A percentile compares a stretch with the other conserved stretches of the same genome.
These are phyloP conservation scores for Cyclotella baltica DNA, from an alignment of 108 stramenopile genomes.

Conservation along the genomic window DNA sequence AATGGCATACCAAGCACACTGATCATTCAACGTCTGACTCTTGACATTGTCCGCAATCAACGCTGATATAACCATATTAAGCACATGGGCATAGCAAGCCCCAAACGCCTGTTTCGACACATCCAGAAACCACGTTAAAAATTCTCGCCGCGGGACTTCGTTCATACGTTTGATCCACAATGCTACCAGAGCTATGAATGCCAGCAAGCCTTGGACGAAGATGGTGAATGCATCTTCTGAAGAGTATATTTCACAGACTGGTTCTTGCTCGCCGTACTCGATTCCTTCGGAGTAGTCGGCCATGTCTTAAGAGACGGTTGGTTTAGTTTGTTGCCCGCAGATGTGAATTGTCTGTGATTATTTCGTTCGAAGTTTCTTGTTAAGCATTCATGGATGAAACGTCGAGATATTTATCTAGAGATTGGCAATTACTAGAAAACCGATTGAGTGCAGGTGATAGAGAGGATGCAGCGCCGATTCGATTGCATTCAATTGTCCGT, in stretches of 20 bases:
- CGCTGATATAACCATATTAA: constrained; percentile 91
- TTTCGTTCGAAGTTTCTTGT: not conserved
- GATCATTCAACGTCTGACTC: constrained; percentile 70
- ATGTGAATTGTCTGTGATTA: not conserved
- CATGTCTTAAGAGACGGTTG: not conserved
- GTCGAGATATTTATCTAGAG: no score
- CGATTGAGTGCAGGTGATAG: no score
- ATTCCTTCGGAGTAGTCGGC: constrained; percentile 12
- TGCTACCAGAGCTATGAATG: constrained; percentile 73
- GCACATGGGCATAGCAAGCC: constrained; percentile 90
- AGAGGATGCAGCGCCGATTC: no score
- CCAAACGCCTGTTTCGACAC: constrained; percentile 88
- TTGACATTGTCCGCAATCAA: constrained; percentile 72
- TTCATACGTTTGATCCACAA: constrained; percentile 83
- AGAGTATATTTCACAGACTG: constrained; percentile 83
- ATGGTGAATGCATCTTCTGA: constrained; percentile 82
- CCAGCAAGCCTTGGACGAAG: constrained; percentile 83
- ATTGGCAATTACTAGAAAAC: no score
- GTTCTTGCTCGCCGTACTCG: constrained; percentile 34
- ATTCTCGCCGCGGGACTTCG: constrained; percentile 78
- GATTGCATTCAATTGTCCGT: no score
- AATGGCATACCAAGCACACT: constrained; percentile 95
- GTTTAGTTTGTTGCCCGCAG: not conserved
- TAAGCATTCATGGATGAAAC: not conserved
- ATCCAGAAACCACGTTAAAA: constrained; percentile 89